phyloP scores from a whole-genome alignment of 2,329 filamentous ascomycete species.

The Scortechinia acanthostroma region DNA sequence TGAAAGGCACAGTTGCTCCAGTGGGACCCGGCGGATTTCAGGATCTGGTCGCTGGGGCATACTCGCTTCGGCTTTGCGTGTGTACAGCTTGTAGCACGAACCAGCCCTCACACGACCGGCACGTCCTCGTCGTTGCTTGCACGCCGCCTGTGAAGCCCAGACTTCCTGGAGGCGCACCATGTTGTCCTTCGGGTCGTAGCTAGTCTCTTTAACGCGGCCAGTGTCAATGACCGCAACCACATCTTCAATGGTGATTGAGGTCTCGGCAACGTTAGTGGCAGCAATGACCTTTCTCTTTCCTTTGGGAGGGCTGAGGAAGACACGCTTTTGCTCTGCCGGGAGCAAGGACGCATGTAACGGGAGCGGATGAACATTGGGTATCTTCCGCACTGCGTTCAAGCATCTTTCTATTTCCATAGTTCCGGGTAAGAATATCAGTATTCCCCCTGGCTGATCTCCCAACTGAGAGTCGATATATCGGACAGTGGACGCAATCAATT shows the following conservation, averaged over 20 bases:
- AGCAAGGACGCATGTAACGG: slow-evolving; percentile 68
- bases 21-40: slow-evolving; percentile 64
- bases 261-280: slow-evolving; percentile 71
- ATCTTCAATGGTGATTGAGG: slow-evolving; percentile 72
- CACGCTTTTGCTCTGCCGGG: slow-evolving; percentile 58
- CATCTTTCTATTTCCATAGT: slow-evolving; percentile 65
- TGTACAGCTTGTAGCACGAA: slow-evolving; percentile 69
- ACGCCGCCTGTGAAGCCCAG: slow-evolving; percentile 68
- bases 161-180: slow-evolving; percentile 68
- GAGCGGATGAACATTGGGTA: slow-evolving; percentile 42
- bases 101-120: slow-evolving; percentile 66
- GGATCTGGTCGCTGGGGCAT: slow-evolving; percentile 67
- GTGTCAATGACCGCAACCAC: slow-evolving; percentile 71
- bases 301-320: slow-evolving; percentile 54
- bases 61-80: slow-evolving; percentile 56
- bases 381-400: slow-evolving; percentile 43
- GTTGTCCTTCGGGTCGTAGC: slow-evolving; percentile 64
- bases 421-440: slow-evolving; percentile 68
- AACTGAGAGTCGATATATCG: slow-evolving; percentile 56
- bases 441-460: slow-evolving; percentile 51
- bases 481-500: slow-evolving; percentile 62
- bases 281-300: slow-evolving; percentile 66
- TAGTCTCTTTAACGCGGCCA: slow-evolving; percentile 68
- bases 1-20: slow-evolving; percentile 67
- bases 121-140: slow-evolving; percentile 67